phyloP scores from a whole-genome alignment of 441 rosid species.

The Isatis lusitanica region DNA sequence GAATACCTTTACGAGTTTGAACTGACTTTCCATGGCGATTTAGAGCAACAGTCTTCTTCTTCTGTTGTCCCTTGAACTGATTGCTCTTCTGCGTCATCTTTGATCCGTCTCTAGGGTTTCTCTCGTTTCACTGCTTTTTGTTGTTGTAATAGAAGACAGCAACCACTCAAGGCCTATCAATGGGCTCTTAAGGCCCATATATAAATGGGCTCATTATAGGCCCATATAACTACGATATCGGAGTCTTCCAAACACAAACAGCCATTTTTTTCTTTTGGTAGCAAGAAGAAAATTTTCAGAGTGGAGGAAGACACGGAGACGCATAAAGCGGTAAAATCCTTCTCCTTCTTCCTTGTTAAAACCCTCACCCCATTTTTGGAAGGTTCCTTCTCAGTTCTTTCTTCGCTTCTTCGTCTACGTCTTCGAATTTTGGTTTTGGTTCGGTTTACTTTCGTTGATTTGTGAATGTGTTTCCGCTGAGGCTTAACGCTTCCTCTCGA shows the following conservation, averaged over 20 bases:
- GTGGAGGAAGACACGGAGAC: slow-evolving; percentile 20
- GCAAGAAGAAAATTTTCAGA: neutral
- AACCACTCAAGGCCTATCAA: neutral
- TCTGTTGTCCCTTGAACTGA: slow-evolving; percentile 81
- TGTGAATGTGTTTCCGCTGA: neutral
- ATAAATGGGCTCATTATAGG: neutral
- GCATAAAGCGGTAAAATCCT: slow-evolving; percentile 20
- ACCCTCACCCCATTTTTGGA: slow-evolving; percentile 1
- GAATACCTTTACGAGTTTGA: slow-evolving; percentile 60
- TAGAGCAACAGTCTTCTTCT: slow-evolving; percentile 63
- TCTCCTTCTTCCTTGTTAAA: neutral
- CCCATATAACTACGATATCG: neutral
- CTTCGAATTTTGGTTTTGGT: neutral
- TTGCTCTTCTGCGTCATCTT: slow-evolving; percentile 83
- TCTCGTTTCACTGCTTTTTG: neutral
- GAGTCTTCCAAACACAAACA: neutral
- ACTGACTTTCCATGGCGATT: slow-evolving; percentile 78
- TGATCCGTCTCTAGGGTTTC: slow-evolving; percentile 32
- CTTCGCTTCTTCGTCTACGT: slow-evolving; percentile 3
- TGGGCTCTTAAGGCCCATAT: neutral
- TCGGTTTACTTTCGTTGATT: slow-evolving; percentile 11
- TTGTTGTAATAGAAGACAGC: neutral
- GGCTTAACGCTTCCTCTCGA: neutral
- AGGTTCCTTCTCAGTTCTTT: slow-evolving; percentile 4
- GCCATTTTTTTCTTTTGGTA: neutral